Base-by-base conservation (phyloP, 768 basidiomycete species). In the Omphalotus guepiniiformis region DNA sequence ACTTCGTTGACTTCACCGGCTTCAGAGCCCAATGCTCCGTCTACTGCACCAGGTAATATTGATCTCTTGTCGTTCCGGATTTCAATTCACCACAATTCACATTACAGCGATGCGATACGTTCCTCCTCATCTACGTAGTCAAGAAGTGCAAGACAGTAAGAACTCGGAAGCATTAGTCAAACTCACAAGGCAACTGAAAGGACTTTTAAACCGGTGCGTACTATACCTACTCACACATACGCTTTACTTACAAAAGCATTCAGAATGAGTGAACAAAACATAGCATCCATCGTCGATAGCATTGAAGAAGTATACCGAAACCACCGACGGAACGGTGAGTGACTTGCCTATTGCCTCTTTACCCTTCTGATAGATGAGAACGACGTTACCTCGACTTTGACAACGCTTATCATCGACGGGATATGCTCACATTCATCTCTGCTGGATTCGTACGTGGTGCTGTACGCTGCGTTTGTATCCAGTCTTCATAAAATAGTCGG, bases 221-320 rank as follows among this genome's bases (percentile, higher is more conserved):
- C 11, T 32, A 41, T 27, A 28, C 11, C 27, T 28, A 13, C 15
- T 15, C 23, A 15, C 7, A 15, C 29, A 35, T 37, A 16, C 15
- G 30, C 26, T 29, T 40, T 49, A 23, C 38, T 29, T 21, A 25
- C 12, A 54, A 18, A 23, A 46, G 2, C 27, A 8, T 53, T 26
- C 53, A 93, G 93, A 53, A 76, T 95, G 82, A 91, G 85, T 54
- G 94, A 97, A 64, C 87, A 86, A 60, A 96, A 94, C 52, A 85
- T 95, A 47, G 71, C 76, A 2, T 74, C 78, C 0, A 88, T 95
- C 22, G 57, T 94, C 15, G 79, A 79, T 35, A 76, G 78, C 30
- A 68, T 93, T 12, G 92, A 94, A 58, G 80, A 77, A 3, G 60
- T 89, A 9, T 95, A 93, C 60, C 75, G 88, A 43, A 79, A 80